Percentiles rank a stretch among this genome's conserved stretches.
These are phyloP conservation scores for Backusella morwellensis DNA, from an alignment of 192 early-diverging fungal genomes.

Conservation along the genomic window DNA sequence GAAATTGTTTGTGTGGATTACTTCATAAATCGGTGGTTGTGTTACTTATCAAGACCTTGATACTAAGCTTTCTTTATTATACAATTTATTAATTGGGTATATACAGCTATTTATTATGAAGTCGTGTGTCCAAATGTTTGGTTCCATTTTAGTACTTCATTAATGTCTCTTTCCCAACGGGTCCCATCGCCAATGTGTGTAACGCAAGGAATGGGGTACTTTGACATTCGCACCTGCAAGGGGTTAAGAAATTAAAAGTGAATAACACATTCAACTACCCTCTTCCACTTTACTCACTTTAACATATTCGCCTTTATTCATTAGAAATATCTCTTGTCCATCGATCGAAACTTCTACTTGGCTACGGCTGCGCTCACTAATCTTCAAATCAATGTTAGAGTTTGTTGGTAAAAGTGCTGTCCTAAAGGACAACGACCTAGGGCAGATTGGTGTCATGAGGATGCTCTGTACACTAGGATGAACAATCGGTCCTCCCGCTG, in stretches of 20 bases:
- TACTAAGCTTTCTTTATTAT: neutral
- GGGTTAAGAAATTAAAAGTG: no score
- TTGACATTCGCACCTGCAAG: constrained; percentile 57
- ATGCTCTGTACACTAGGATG: constrained; percentile 76
- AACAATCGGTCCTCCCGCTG: constrained; percentile 81
- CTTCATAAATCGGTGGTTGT: no score
- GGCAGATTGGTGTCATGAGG: constrained; percentile 78
- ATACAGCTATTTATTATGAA: neutral
- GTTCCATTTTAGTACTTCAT: constrained; percentile 86
- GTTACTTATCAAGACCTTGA: no score
- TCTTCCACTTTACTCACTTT: constrained; percentile 27
- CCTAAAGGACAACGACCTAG: constrained; percentile 80
- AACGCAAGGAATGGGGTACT: constrained; percentile 77
- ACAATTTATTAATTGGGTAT: neutral
- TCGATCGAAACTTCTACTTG: constrained; percentile 75
- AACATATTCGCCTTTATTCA: constrained; percentile 65
- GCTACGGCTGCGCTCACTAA: constrained; percentile 57
- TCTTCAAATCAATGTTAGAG: constrained; percentile 60
- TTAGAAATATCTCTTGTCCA: constrained; percentile 68
- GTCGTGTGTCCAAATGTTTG: constrained; percentile 55
- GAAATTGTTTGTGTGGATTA: no score
- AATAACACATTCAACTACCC: no score
- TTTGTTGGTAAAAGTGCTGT: constrained; percentile 78
- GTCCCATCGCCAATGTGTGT: constrained; percentile 59
- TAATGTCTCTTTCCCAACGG: constrained; percentile 82